Base-by-base conservation (phyloP, 176 grass and related monocot species). In the Dactylis glomerata region DNA sequence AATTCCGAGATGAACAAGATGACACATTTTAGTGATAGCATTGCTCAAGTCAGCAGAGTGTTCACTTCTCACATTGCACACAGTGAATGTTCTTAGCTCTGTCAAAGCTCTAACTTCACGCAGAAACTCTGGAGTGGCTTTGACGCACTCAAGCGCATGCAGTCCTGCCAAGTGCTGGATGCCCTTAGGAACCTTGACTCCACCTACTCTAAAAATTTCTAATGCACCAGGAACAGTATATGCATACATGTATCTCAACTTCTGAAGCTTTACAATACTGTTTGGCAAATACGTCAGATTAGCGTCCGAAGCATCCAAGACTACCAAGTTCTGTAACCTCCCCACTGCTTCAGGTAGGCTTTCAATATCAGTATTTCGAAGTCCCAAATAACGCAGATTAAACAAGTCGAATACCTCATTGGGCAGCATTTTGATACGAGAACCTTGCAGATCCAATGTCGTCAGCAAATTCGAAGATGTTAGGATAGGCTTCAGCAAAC, bases 271-370 rank as follows among this genome's bases (percentile, higher is more conserved):
- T 4, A 22, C 17, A 20, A 66, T 3, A 10, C 0, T 66, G 0
- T 36, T 66, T 2, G 63, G 17, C 8, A 67, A 22, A 5, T 67
- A 11, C 3, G 0, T 11, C 17, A 67, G 1, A 0, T 67, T 11
- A 67, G 32, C 0, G 0, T 22, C 0, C 0, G 0, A 0, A 37
- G 64, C 41, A 33, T 54, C 17, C 24, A 33, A 59, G 34, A 22
- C 54, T 68, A 1, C 15, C 6, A 67, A 11, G 8, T 67, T 37
- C 2, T 67, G 32, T 1, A 67, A 67, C 32, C 32, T 67, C 19
- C 64, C 64, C 3, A 37, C 0, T 5, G 64, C 17, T 67, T 67
- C 32, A 22, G 64, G 64, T 1, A 67, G 0, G 64, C 0, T 20
- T 67, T 67, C 3, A 0, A 10, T 37, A 10, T 68, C 15, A 2